A percentile compares a stretch with the other conserved stretches of the same genome.
Evolutionary conservation across 176 grass and related monocot genomes (phyloP).

Genomic region (Cymbopogon citratus): DNA sequence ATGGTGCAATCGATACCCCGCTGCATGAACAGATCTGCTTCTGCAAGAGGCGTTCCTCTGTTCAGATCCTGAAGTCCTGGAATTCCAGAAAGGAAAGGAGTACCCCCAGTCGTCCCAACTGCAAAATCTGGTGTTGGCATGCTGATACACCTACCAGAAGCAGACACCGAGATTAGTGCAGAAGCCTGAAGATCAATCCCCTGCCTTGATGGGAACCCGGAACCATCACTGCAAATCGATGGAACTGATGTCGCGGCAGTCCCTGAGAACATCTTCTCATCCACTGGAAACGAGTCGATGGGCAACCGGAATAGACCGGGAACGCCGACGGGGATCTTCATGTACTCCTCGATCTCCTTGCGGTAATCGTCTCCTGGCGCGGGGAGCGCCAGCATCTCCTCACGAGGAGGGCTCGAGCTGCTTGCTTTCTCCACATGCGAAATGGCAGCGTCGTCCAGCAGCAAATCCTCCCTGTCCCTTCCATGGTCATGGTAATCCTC

Average conservation of each 20-base stretch:
- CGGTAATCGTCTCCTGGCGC: conserved; percentile 16
- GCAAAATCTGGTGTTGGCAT: conserved; percentile 17
- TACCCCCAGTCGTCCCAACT: neutral
- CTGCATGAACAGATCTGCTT: conserved; percentile 41
- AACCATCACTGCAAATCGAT: neutral
- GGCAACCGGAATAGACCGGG: conserved; percentile 74
- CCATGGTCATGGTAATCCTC: conserved; percentile 28
- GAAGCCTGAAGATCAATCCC: conserved; percentile 17
- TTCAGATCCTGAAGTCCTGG: conserved; percentile 21
- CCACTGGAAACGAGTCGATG: conserved; percentile 46
- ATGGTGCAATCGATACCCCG: conserved; percentile 40
- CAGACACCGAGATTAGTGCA: conserved; percentile 6
- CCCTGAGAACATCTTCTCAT: neutral
- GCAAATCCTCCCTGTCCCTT: neutral
- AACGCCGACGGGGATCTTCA: conserved; percentile 43
- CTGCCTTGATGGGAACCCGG: conserved; percentile 10
- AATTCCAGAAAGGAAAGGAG: conserved; percentile 10
- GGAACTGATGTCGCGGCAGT: neutral
- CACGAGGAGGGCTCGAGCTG: neutral
- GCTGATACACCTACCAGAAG: conserved; percentile 32
- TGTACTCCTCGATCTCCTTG: conserved; percentile 14
- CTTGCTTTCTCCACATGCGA: neutral
- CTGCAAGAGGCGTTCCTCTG: neutral
- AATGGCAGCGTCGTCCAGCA: neutral
- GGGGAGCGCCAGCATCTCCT: conserved; percentile 40